Conservation (phyloP, 345 rosid genomes). For the Populus simonii region DNA sequence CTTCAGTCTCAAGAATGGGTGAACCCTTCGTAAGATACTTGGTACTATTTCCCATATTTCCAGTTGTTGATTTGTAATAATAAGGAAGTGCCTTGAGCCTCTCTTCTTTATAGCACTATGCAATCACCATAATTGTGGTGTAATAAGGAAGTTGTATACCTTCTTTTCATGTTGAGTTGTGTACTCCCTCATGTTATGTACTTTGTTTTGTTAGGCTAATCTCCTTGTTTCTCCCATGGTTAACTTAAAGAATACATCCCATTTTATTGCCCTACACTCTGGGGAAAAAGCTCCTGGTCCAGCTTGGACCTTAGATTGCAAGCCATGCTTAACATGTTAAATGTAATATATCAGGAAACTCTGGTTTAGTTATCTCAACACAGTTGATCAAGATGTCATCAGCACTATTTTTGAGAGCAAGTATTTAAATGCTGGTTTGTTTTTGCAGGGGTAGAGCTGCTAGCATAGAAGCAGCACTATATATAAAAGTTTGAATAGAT, state of each 20-base stretch:
- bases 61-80: neutral
- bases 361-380: neutral
- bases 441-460: too few relatives aligned
- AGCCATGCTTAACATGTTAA: neutral
- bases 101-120: neutral
- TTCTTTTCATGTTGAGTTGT: too few relatives aligned
- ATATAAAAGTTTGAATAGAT: too few relatives aligned
- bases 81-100: neutral
- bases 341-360: neutral
- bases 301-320: neutral
- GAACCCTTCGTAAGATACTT: neutral
- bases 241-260: too few relatives aligned
- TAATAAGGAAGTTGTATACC: neutral
- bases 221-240: too few relatives aligned
- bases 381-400: neutral
- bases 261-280: too few relatives aligned
- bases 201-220: too few relatives aligned
- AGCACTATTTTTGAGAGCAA: neutral
- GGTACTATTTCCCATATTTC: neutral
- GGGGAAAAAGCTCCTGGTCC: too few relatives aligned
- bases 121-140: neutral
- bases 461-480: too few relatives aligned
- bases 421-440: too few relatives aligned
- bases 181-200: too few relatives aligned
- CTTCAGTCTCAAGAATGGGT: neutral